Evolutionary conservation across 306 rosid genomes (phyloP), one percentile per base, ranked within the genome.

Genomic region (Oxytropis ochrocephala): DNA sequence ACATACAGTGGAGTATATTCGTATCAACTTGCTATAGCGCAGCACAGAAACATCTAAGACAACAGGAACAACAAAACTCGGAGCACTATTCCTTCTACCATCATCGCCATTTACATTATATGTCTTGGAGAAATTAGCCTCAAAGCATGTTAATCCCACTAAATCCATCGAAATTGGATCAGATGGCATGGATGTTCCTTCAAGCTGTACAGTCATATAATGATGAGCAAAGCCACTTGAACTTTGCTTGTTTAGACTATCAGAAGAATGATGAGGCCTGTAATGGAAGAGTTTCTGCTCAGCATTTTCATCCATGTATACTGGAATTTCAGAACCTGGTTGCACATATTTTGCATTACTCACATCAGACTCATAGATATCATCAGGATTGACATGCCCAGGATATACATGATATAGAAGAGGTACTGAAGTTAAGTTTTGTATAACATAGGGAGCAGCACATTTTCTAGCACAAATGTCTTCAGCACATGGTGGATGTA

Each of bases 131-230:
- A 90, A 88, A 60, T 90, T 92, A 82, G 86, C 97, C 87, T 90
- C 97, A 77, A 90, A 87, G 90, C 81, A 90, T 17, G 92, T 79
- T 70, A 88, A 85, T 60, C 98, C 97, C 21, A 88, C 97, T 74
- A 87, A 90, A 80, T 94, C 98, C 91, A 94, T 90, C 69, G 98
- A 94, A 73, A 94, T 94, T 21, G 92, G 97, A 73, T 64, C 75
- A 67, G 92, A 94, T 43, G 90, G 76, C 61, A 74, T 78, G 55
- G 90, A 87, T 61, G 97, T 81, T 67, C 96, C 97, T 75, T 94
- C 98, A 69, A 94, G 93, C 82, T 85, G 96, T 69, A 94, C 84
- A 66, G 77, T 75, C 54, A 94, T 84, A 80, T 77, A 94, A 79
- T 85, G 90, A 83, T 90, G 97, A 60, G 85, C 75, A 81, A 80